Base-by-base conservation (phyloP, 352 stramenopile species). In the Peronospora belbahrii region DNA sequence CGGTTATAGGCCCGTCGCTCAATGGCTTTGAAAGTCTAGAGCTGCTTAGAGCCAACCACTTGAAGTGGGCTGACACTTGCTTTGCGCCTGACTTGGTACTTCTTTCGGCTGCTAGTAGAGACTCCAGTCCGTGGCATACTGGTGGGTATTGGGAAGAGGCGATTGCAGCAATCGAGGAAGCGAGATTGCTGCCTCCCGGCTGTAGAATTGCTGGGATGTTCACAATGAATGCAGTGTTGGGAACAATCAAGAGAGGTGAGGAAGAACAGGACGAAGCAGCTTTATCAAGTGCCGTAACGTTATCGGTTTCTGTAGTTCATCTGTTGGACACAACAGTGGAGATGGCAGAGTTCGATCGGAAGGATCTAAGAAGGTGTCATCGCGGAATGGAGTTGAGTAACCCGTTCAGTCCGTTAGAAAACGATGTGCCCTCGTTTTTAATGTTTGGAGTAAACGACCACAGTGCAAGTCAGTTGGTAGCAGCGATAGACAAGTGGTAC, bases 391-490 rank as follows among this genome's bases (percentile, higher is more conserved):
- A 59, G 50, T 22, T 59, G 6, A 58, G 71, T 2, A 52, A 70
- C 25, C 63, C 68, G 3, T 79, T 83, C 38, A 40, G 37, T 10
- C 10, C 3, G 1, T 11, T 56, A 9, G 25, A 46, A 11, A 46
- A 24, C 5, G 62, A 44, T 0, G 27, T 31, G 2, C 62, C 70
- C n/a, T 82, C 65, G 17, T 68, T 83, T 27, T 24, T 85, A 28
- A n/a, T 84, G 11, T 81, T 77, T 40, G 70, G 71, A 35, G 67
- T 67, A 15, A 84, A 84, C 44, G 44, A 57, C 10, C 67, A 69
- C 41, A 72, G 73, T 14, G 62, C 71, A 6, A 51, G 56, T 23
- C 58, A 72, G n/a, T 48, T 88, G 6, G 31, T 73, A 9, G 33
- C 35, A 4, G 43, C 68, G 11, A 37, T 79, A 15, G 39, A 49